Conservation (phyloP, 1,284 basidiomycete genomes). For the Irpex rosettiformis region DNA sequence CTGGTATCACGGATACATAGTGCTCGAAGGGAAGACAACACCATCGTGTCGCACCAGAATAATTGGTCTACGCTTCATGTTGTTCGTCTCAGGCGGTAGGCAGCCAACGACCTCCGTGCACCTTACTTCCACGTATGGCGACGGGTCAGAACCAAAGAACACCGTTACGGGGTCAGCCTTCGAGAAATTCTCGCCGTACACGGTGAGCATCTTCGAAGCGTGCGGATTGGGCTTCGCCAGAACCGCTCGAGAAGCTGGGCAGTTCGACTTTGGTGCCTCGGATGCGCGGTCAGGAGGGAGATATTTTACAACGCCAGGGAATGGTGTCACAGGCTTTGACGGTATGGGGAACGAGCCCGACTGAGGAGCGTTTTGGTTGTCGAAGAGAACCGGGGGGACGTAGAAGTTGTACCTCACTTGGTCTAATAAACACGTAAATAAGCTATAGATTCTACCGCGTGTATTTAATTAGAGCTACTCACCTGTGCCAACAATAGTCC, state of each 20-base stretch:
- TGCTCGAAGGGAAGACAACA: conserved; percentile 86
- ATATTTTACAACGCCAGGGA: conserved; percentile 82
- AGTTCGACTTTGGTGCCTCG: conserved; percentile 67
- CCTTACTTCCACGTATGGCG: conserved; percentile 82
- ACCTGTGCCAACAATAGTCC: conserved; percentile 92
- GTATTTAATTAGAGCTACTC: conserved; percentile 22
- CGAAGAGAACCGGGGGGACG: conserved; percentile 80
- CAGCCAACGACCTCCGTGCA: conserved; percentile 86
- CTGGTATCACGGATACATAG: conserved; percentile 60
- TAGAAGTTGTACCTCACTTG: conserved; percentile 92
- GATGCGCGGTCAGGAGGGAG: conserved; percentile 80
- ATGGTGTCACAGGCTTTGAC: conserved; percentile 81
- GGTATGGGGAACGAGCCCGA: conserved; percentile 72
- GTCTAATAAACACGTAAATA: conserved; percentile 39
- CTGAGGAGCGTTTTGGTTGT: conserved; percentile 64
- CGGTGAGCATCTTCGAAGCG: conserved; percentile 73
- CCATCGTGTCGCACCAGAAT: conserved; percentile 87
- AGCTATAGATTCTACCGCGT: conserved; percentile 1
- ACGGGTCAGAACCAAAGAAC: conserved; percentile 88
- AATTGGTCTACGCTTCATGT: conserved; percentile 71
- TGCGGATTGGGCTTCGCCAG: conserved; percentile 72
- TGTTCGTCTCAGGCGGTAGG: conserved; percentile 63
- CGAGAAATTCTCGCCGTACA: conserved; percentile 89
- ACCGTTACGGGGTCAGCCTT: conserved; percentile 75
- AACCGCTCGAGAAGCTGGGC: conserved; percentile 58